Evolutionary conservation across 2,329 filamentous ascomycete genomes (phyloP), one percentile per base, ranked within the genome.

Genomic region (Fusarium albosuccineum): DNA sequence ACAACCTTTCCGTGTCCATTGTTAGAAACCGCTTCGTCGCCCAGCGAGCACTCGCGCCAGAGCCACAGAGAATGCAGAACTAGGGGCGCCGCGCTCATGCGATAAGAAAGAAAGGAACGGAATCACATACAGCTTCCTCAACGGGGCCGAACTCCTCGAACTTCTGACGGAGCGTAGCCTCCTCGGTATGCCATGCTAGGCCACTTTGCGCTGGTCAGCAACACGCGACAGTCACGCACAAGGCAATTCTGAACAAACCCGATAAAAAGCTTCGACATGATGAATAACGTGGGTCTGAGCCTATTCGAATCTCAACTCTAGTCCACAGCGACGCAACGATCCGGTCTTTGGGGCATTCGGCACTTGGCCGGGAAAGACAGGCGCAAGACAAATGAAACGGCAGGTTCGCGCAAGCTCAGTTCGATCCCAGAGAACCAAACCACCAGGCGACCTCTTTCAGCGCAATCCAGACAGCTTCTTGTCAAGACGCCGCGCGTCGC

Each of bases 121-220:
- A 61, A 45, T 36, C 44, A 91, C 93, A 81, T 88, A 98, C 96
- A 74, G 96, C 96, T 89, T 99, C 95, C 79, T 97, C 94, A 71
- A 99, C 92, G 41, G 85, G 84, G 64, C 95, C 95, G 77, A 93
- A 97, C 80, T 96, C 91, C 80, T 95, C 91, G 80, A 99, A 99
- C 82, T 97, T 97, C 77, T 91, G 84, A 76, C 92, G 91, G 70
- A 99, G 85, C 72, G 92, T 94, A 44, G 83, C 82, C 82, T 98
- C 95, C 81, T 97, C 94, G 69, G 96, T 99, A 84, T 97, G 94
- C 96, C 96, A 99, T 76, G 96, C 93, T 73, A 99, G 93, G 87
- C 96, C 96, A 77, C 95, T 69, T 97, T 46, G 26, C 45, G 48
- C 41, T 48, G 30, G 59, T 77, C 58, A 78, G 75, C 57, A 57